Conservation (phyloP, 441 rosid genomes). For the Dalechampia spathulata region DNA sequence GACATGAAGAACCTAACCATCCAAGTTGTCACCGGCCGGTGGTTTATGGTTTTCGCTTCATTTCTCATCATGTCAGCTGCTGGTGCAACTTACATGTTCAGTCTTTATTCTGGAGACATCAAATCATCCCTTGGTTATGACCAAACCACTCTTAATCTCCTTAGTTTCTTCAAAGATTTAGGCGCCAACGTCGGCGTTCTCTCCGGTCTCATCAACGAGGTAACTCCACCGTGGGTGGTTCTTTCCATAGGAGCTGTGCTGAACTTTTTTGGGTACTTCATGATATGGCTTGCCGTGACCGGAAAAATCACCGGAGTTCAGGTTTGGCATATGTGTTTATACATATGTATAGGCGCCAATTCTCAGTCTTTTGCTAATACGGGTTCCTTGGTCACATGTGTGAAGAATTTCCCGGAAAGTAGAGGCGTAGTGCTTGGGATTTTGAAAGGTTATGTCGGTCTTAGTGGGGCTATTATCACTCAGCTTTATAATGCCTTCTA, state of each 20-base stretch:
- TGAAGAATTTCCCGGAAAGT: slow-evolving; percentile 55
- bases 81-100: slow-evolving; percentile 63
- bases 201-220: slow-evolving; percentile 53
- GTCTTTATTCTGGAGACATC: slow-evolving; percentile 46
- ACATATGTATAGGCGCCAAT: slow-evolving; percentile 53
- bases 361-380: slow-evolving; percentile 62
- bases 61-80: slow-evolving; percentile 51
- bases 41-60: slow-evolving; percentile 61
- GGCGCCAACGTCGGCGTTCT: slow-evolving; percentile 55
- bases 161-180: slow-evolving; percentile 57
- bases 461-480: slow-evolving; percentile 60
- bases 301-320: slow-evolving; percentile 24
- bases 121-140: slow-evolving; percentile 46
- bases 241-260: slow-evolving; percentile 42
- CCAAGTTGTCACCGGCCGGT: slow-evolving; percentile 43
- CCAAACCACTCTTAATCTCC: slow-evolving; percentile 48
- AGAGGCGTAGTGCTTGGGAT: slow-evolving; percentile 50
- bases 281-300: slow-evolving; percentile 55
- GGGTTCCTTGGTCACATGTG: slow-evolving; percentile 53
- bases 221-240: slow-evolving; percentile 53
- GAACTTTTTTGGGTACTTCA: slow-evolving; percentile 53
- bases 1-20: slow-evolving; percentile 32
- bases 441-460: slow-evolving; percentile 53
- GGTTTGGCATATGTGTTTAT: slow-evolving; percentile 62
- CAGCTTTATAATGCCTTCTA: slow-evolving; percentile 45